Conservation (phyloP, 495 filamentous ascomycete species). For the Cetradonia linearis region DNA sequence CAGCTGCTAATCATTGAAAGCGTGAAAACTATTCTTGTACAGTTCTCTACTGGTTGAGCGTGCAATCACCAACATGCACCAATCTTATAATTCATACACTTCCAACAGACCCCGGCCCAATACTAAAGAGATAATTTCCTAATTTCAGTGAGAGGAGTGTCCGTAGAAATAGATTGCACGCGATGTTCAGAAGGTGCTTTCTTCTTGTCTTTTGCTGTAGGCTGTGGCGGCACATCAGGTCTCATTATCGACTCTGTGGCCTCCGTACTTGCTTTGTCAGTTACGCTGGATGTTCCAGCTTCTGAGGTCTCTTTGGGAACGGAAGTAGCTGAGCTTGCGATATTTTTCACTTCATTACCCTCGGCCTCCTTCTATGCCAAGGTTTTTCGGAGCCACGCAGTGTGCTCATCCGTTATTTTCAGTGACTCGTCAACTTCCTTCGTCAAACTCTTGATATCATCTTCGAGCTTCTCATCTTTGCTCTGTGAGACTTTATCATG, state of each 20-base stretch:
- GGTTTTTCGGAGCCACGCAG: constrained; percentile 33
- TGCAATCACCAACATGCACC: neutral
- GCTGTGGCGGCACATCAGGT: neutral
- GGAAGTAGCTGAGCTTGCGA: neutral
- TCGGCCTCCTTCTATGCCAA: constrained; percentile 24
- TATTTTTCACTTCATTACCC: neutral
- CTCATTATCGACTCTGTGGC: neutral
- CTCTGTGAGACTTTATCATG: constrained; percentile 31
- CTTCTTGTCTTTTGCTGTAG: neutral
- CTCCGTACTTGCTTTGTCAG: neutral
- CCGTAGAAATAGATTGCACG: neutral
- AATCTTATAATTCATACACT: neutral
- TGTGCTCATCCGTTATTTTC: constrained; percentile 38
- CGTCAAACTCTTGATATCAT: constrained; percentile 45
- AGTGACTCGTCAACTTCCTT: constrained; percentile 44
- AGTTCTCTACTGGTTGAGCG: neutral
- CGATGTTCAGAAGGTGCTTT: neutral
- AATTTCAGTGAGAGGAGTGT: neutral
- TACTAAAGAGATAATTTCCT: constrained; percentile 5
- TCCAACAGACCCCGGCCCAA: neutral
- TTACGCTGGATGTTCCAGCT: constrained; percentile 1
- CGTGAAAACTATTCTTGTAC: neutral
- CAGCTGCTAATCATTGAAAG: too few species aligned
- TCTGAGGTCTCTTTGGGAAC: neutral
- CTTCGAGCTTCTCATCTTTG: constrained; percentile 45